Evolutionary conservation across 179 eudicot genomes (phyloP), one percentile per base, ranked within the genome.

Genomic region (Actinidia chinensis): DNA sequence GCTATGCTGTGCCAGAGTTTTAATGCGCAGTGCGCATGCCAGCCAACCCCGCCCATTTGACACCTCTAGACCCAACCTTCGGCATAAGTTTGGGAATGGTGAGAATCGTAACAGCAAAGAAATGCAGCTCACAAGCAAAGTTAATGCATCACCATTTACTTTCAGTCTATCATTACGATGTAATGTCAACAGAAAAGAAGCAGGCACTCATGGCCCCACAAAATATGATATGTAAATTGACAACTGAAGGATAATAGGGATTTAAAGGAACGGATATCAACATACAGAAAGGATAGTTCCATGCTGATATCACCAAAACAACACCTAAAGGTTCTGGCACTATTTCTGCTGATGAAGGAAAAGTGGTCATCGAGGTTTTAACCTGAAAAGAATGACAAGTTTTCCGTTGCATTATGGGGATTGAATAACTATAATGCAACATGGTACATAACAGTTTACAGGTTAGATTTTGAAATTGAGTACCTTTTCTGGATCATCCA

Each of bases 231-330:
- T n/a, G 23, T 56, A 56, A 56, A 8, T 56, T n/a, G 36, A 23
- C 12, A 22, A 23, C 33, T 22, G 3, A 23, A 23, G 36, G 33
- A 12, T 5, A 18, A 18, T 18, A 67, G 61, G 47, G 78, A 60
- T 44, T 23, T 8, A 64, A 22, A 61, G 20, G n/a, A 33, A 14
- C 11, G 22, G 72, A 42, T 20, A 4, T 69, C 47, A 22, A 86
- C 98, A 81, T 85, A 93, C 98, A 54, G 54, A 93, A 71, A 64
- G 98, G 98, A 83, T 90, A 93, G 79, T 93, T 93, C 98, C 98
- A 92, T 6, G 98, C 89, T 65, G 95, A 92, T 72, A 93, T 93
- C 74, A 93, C 88, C 86, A 93, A 79, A 59, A 89, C 89, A 65
- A 85, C 88, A 12, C 98, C 98, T 20, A 92, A 77, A 6, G 98